Conservation (phyloP, 371 early-diverging fungal species). For the Mucor irregularis region DNA sequence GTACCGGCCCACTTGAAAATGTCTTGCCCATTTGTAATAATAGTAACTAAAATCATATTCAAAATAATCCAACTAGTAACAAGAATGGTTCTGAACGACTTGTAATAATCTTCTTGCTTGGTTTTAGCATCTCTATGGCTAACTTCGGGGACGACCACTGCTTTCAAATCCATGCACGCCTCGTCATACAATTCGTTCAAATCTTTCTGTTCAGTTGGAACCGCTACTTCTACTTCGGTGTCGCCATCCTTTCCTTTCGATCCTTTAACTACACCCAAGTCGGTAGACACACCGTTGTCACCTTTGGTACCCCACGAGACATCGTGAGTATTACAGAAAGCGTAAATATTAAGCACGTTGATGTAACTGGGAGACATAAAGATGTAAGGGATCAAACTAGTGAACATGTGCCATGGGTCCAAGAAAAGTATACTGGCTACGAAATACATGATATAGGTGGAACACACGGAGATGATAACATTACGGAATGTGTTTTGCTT, state of each 20-base stretch:
- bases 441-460: conserved; percentile 71
- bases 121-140: conserved; percentile 68
- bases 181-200: conserved; percentile 75
- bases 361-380: conserved; percentile 80
- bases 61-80: conserved; percentile 84
- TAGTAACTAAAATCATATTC: conserved; percentile 75
- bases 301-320: conserved; percentile 97
- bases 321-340: conserved; percentile 92
- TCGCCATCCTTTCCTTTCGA: conserved; percentile 38
- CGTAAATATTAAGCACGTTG: conserved; percentile 91
- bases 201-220: conserved; percentile 78
- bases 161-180: conserved; percentile 52
- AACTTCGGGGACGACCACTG: conserved; percentile 48
- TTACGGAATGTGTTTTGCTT: conserved; percentile 52
- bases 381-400: conserved; percentile 84
- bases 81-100: conserved; percentile 78
- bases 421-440: conserved; percentile 63
- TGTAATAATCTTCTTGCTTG: conserved; percentile 86
- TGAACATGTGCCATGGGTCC: conserved; percentile 94
- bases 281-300: conserved; percentile 53
- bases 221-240: conserved; percentile 55
- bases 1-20: conserved; percentile 34
- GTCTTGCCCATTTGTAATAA: conserved; percentile 43
- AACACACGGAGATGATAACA: conserved; percentile 62
- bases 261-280: conserved; percentile 45